Conservation (phyloP, 2,329 filamentous ascomycete genomes). For the Xylaria sp. region DNA sequence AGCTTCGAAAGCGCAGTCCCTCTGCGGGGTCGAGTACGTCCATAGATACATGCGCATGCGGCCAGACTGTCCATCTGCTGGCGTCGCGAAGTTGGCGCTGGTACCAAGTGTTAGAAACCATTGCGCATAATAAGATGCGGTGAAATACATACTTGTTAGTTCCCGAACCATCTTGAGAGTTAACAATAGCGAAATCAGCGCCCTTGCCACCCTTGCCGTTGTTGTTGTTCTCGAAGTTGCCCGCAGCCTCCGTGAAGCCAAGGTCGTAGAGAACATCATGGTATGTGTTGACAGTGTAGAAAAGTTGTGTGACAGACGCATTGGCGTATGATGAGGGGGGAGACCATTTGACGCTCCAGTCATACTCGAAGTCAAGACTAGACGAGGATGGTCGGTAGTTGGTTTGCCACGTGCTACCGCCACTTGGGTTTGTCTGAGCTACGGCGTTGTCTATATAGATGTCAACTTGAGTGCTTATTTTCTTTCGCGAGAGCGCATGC, state of each 20-base stretch:
- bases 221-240: conserved; percentile 70
- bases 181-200: conserved; percentile 65
- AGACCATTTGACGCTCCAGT: conserved; percentile 52
- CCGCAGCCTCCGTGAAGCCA: conserved; percentile 67
- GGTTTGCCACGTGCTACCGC: conserved; percentile 56
- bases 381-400: conserved; percentile 62
- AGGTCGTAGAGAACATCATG: conserved; percentile 68
- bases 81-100: conserved; percentile 59
- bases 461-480: conserved; percentile 8
- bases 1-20: conserved; percentile 68
- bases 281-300: conserved; percentile 69
- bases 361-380: conserved; percentile 59
- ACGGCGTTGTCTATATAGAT: conserved; percentile 61
- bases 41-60: conserved; percentile 71
- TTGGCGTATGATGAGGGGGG: conserved; percentile 59
- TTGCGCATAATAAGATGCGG: background rate
- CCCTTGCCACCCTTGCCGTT: conserved; percentile 62
- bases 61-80: conserved; percentile 59
- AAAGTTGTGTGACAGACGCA: conserved; percentile 68
- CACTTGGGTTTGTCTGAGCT: conserved; percentile 63
- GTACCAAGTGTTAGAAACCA: conserved; percentile 8
- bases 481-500: background rate
- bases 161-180: conserved; percentile 65
- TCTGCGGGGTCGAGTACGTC: conserved; percentile 58
- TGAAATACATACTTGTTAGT: conserved; percentile 57